These are phyloP conservation scores for Hypomontagnella monticulosa DNA, from an alignment of 495 filamentous ascomycete genomes.

Conservation along the genomic window DNA sequence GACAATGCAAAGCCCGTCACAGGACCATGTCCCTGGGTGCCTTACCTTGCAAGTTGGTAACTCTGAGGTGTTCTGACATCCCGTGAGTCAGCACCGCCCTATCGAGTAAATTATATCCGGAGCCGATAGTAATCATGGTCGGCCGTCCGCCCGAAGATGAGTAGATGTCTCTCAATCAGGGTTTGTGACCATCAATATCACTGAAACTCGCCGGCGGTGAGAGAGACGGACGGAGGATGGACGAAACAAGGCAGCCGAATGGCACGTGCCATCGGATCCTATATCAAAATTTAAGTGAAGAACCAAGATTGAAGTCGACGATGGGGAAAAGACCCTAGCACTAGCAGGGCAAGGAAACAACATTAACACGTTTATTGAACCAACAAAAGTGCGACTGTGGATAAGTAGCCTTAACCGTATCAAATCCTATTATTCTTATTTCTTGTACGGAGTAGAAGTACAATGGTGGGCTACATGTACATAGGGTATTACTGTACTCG, in stretches of 20 bases:
- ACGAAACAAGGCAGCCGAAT: slow-evolving; percentile 15
- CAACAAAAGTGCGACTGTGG: slow-evolving; percentile 14
- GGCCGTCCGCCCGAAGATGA: slow-evolving; percentile 2
- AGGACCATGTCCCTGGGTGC: slow-evolving; percentile 23
- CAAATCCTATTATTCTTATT: slow-evolving; percentile 13
- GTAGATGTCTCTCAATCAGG: slow-evolving; percentile 1
- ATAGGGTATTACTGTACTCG: slow-evolving; percentile 3
- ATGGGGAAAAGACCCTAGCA: slow-evolving; percentile 7
- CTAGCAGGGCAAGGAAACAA: slow-evolving; percentile 10
- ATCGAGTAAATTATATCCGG: slow-evolving; percentile 21
- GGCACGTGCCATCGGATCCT: slow-evolving; percentile 8
- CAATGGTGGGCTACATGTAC: too few relatives aligned
- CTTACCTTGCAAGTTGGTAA: slow-evolving; percentile 1
- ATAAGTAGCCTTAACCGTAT: background rate
- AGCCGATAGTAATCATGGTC: slow-evolving; percentile 2
- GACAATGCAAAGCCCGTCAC: slow-evolving; percentile 27
- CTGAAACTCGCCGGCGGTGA: slow-evolving; percentile 28
- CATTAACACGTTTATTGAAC: slow-evolving; percentile 32
- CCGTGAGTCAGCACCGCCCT: slow-evolving; percentile 35
- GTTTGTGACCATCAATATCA: slow-evolving; percentile 9
- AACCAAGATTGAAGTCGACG: slow-evolving; percentile 8
- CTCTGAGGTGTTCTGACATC: background rate
- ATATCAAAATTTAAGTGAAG: slow-evolving; percentile 10
- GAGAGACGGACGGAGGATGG: slow-evolving; percentile 3
- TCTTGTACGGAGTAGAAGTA: background rate